phyloP scores from a whole-genome alignment of 2,329 filamentous ascomycete species.

The Fusarium stilboides region DNA sequence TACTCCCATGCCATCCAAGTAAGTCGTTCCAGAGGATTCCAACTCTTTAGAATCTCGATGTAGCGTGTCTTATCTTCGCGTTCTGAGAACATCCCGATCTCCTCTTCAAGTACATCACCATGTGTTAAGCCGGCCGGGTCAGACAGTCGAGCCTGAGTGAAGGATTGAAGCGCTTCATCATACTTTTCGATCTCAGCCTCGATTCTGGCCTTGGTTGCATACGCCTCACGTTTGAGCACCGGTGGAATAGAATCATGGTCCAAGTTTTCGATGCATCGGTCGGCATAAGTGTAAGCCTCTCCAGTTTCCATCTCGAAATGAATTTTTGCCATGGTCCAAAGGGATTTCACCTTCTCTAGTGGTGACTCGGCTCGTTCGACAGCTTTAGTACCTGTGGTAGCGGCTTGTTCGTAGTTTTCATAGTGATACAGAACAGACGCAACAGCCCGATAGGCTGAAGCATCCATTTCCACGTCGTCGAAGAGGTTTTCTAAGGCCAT shows the following conservation, averaged over 20 bases:
- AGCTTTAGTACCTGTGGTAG: conserved; percentile 36
- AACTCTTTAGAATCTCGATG: conserved; percentile 43
- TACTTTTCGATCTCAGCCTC: conserved; percentile 30
- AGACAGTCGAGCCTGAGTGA: conserved; percentile 24
- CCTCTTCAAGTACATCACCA: conserved; percentile 40
- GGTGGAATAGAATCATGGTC: conserved; percentile 28
- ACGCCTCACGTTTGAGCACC: conserved; percentile 26
- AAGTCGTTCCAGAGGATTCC: conserved; percentile 47
- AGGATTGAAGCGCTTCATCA: conserved; percentile 34
- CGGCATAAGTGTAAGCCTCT: conserved; percentile 32
- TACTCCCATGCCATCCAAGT: conserved; percentile 50
- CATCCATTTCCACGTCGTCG: conserved; percentile 35
- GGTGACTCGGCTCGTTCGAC: conserved; percentile 16
- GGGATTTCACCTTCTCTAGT: conserved; percentile 37
- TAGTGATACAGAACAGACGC: conserved; percentile 39
- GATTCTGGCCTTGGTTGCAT: conserved; percentile 40
- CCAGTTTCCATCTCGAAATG: conserved; percentile 18
- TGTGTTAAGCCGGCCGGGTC: conserved; percentile 43
- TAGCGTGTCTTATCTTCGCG: conserved; percentile 24
- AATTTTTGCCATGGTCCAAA: conserved; percentile 35
- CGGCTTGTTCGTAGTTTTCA: conserved; percentile 32
- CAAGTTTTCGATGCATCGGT: conserved; percentile 8
- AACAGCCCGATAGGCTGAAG: conserved; percentile 38
- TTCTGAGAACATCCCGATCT: conserved; percentile 38
- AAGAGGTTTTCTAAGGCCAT: conserved; percentile 44